phyloP scores from a whole-genome alignment of 2,329 filamentous ascomycete species.

The Calonectria pteridis region DNA sequence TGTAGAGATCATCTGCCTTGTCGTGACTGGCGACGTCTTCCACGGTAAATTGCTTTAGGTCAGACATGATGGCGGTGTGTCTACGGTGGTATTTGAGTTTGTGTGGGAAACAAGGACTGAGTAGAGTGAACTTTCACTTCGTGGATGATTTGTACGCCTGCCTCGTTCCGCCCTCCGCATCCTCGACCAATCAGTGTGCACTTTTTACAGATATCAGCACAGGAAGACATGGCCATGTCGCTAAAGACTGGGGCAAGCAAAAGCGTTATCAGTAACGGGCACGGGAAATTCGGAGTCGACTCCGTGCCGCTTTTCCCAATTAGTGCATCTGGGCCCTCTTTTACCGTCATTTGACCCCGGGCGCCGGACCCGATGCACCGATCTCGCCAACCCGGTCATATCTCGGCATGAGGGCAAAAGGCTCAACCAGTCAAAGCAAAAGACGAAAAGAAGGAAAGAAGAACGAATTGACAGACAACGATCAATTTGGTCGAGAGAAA shows the following conservation, averaged over 20 bases:
- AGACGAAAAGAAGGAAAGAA: not conserved
- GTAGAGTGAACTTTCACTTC: not conserved
- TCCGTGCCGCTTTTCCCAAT: not conserved
- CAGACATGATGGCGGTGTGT: not conserved
- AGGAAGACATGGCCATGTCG: not conserved
- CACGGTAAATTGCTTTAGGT: not conserved
- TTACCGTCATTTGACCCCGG: not conserved
- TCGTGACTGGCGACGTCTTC: not conserved
- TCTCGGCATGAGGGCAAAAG: not conserved
- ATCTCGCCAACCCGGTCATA: not conserved
- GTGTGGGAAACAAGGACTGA: not conserved
- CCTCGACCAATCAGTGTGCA: not conserved
- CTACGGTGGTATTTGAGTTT: no score
- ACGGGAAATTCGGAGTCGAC: conserved; percentile 1
- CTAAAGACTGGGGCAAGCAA: not conserved
- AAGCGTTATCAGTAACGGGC: not conserved
- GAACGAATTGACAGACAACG: not conserved
- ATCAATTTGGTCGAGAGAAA: not conserved
- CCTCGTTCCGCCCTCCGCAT: not conserved
- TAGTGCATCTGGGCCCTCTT: not conserved
- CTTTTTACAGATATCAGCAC: not conserved
- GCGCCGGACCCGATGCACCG: not conserved
- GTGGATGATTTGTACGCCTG: not conserved
- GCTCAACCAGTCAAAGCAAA: not conserved
- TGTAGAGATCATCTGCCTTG: not conserved